Evolutionary conservation across 441 rosid species (phyloP).

Genomic region (Populus hybrid): DNA sequence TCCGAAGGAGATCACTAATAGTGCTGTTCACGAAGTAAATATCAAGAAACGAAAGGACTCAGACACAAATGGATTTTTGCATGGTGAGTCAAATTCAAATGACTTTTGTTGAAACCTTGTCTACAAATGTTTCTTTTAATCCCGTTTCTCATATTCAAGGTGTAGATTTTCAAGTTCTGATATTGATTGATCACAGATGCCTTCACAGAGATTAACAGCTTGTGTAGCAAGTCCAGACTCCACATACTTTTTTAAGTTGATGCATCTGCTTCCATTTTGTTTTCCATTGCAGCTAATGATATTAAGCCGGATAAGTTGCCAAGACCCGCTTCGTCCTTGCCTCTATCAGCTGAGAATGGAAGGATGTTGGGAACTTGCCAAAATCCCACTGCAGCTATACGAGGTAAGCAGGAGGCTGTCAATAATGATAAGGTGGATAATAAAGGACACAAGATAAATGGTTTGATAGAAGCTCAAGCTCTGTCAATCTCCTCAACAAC

Average conservation of each 20-base stretch:
- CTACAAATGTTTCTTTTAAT: neutral
- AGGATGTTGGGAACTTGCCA: slow-evolving; percentile 36
- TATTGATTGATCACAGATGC: neutral
- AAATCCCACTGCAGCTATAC: slow-evolving; percentile 25
- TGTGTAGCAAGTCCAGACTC: slow-evolving; percentile 3
- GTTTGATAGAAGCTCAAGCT: slow-evolving; percentile 29
- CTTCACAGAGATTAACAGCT: neutral
- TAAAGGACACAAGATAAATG: slow-evolving; percentile 49
- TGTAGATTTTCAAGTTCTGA: neutral
- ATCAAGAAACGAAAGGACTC: slow-evolving; percentile 55
- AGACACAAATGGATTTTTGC: slow-evolving; percentile 51
- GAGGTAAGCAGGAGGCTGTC: slow-evolving; percentile 31
- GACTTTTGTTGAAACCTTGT: slow-evolving; percentile 4
- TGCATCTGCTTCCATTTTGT: slow-evolving; percentile 25
- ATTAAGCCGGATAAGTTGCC: slow-evolving; percentile 39
- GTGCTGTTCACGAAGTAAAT: slow-evolving; percentile 28
- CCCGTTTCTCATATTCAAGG: neutral
- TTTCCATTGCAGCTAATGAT: slow-evolving; percentile 49
- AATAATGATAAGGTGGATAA: slow-evolving; percentile 28
- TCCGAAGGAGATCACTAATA: slow-evolving; percentile 27
- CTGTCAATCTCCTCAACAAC: slow-evolving; percentile 22
- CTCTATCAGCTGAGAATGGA: slow-evolving; percentile 42
- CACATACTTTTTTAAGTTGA: slow-evolving; percentile 10
- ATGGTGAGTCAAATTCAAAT: slow-evolving; percentile 52
- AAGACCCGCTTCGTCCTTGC: slow-evolving; percentile 30